These are phyloP conservation scores for Gentiana straminea DNA, from an alignment of 257 asterid genomes.

Conservation along the genomic window DNA sequence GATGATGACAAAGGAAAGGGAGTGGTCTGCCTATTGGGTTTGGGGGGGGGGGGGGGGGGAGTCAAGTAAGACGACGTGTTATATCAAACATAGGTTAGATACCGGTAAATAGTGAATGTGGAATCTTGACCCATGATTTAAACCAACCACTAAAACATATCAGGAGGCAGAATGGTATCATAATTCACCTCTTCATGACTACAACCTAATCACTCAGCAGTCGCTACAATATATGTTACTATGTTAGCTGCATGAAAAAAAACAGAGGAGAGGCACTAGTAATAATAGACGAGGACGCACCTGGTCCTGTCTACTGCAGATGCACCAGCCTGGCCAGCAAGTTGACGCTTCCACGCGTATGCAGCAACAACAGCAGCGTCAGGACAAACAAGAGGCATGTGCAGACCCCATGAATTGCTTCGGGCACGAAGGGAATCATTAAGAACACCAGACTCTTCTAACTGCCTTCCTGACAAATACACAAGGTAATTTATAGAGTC, in stretches of 20 bases:
- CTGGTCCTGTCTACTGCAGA: slow-evolving; percentile 98
- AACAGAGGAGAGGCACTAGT: neutral
- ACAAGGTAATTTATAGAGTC: neutral
- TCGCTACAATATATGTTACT: too few relatives aligned
- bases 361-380: slow-evolving; percentile 99
- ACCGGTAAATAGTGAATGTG: too few relatives aligned
- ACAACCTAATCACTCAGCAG: too few relatives aligned
- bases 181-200: too few relatives aligned
- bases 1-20: too few relatives aligned
- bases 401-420: slow-evolving; percentile 98
- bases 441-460: slow-evolving; percentile 90
- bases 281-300: slow-evolving; percentile 20
- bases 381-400: slow-evolving; percentile 97
- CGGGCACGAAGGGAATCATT: slow-evolving; percentile 78
- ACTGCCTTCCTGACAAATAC: slow-evolving; percentile 55
- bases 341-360: slow-evolving; percentile 99
- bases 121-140: too few relatives aligned
- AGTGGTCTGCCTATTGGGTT: too few relatives aligned
- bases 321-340: slow-evolving; percentile 99
- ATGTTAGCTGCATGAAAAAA: neutral
- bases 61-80: too few relatives aligned
- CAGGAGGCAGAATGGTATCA: too few relatives aligned
- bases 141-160: too few relatives aligned
- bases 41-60: too few relatives aligned
- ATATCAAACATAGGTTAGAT: too few relatives aligned